phyloP scores from a whole-genome alignment of 192 early-diverging fungal genomes.

The Spinellus fusiger region DNA sequence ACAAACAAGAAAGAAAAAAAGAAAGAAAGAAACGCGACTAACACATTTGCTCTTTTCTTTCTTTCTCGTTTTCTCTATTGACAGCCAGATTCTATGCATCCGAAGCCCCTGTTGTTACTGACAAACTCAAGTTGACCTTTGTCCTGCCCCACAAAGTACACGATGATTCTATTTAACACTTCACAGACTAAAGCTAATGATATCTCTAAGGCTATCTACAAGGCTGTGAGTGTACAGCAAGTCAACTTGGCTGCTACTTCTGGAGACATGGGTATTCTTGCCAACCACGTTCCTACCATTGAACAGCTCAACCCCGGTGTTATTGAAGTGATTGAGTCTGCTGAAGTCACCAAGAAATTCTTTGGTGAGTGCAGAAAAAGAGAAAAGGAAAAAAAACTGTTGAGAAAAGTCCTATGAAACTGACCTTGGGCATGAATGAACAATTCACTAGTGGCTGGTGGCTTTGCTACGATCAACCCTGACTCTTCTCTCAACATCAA shows the following conservation, averaged over 20 bases:
- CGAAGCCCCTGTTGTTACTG: conserved; percentile 56
- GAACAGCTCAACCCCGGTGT: conserved; percentile 91
- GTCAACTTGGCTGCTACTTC: conserved; percentile 90
- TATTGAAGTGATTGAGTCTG: conserved; percentile 73
- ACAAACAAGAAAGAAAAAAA: not conserved
- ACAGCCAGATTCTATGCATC: conserved; percentile 75
- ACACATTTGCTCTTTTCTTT: not conserved
- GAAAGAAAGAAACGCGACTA: not conserved
- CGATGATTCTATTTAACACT: too few relatives aligned
- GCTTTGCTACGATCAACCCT: conserved; percentile 95
- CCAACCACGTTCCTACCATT: conserved; percentile 95
- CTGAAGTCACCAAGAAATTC: conserved; percentile 74
- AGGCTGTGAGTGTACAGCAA: conserved; percentile 70
- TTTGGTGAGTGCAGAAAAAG: conserved; percentile 59
- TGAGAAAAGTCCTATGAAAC: not conserved
- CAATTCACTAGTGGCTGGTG: conserved; percentile 70
- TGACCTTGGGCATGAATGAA: not conserved
- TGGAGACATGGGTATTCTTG: conserved; percentile 97
- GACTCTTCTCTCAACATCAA: conserved; percentile 97
- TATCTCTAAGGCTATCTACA: conserved; percentile 57
- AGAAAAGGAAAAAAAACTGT: not conserved
- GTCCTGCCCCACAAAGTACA: conserved; percentile 83
- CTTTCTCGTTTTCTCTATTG: not conserved
- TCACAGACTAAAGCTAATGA: too few relatives aligned
- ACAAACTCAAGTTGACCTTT: conserved; percentile 84